Base-by-base conservation (phyloP, 129 eudicot genomes). In the Flaveria bidentis region DNA sequence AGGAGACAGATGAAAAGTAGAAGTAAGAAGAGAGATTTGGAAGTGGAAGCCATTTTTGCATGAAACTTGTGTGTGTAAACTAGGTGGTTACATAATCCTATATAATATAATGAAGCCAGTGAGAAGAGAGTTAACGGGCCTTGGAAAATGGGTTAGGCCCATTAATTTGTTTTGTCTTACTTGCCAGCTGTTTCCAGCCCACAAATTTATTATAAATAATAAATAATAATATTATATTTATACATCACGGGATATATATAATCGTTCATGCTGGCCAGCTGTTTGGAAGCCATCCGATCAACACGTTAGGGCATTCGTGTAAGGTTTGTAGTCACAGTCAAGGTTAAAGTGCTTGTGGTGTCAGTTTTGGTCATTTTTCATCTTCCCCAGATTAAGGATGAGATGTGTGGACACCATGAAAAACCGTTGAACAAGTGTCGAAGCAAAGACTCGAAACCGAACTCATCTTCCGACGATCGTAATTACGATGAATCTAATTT, bases 41-140 rank as follows among this genome's bases (percentile, higher is more conserved):
- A 42, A 73, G 60, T 44, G 56, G 68, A 53, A 65, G 84, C 81
- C 94, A 88, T 88, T 44, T 65, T 78, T 47, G 72, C 22, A 71
- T 62, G 84, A 16, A 70, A 41, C 36, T 22, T 23, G 9, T 45
- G 33, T 12, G 50, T 20, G 49, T 30, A 47, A 5, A 15, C 46
- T 18, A 66, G 55, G 75, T 52, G 13, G 16, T 9, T 33, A 0
- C 49, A 62, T 16, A 30, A 30, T 33, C 39, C 22, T 50, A 73
- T 61, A 56, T 36, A 16, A 60, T 33, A 42, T 14, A 36, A 30
- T 3, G 12, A 36, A 25, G 9, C 49, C 49, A 30, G 22, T 14
- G 69, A 17, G 7, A n/a, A 16, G 41, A 41, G 23, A 9, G 50
- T 39, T 51, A 72, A 49, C 70, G 82, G 79, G 83, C 79, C 62